Evolutionary conservation across 176 grass and related monocot species (phyloP), one percentile per base, ranked within the genome.

Genomic region (Cenchrus fungigraminus): DNA sequence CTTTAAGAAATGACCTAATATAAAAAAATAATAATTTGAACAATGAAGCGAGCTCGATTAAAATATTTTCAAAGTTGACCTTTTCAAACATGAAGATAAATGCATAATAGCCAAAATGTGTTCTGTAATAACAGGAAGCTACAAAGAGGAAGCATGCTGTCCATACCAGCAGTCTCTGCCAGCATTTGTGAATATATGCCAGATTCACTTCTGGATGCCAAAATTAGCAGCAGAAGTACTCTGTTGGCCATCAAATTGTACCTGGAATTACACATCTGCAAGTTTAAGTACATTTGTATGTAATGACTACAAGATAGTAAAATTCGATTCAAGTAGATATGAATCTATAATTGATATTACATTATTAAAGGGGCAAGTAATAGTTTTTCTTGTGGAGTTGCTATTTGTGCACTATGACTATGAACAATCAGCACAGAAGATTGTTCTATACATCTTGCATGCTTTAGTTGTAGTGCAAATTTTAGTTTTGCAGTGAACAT

Each of bases 241-340:
- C 96, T 91, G 81, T 98, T 98, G 86, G 91, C 91, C 96, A 98
- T 98, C 86, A 98, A 87, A 87, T 98, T 98, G 75, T 98, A 98
- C 86, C 96, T 98, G 87, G 80, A 85, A 96, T 60, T 64, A 86
- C 61, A 68, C 15, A 34, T 10, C 12, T 66, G 31, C 0, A 17
- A 73, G 45, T 34, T 76, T 44, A 49, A 60, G 19, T 62, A 37
- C 57, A 76, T 66, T 60, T 76, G 7, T 57, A 81, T 69, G 53
- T 65, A 64, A 69, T n/a, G 4, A 34, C 65, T 72, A 40, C 17
- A 78, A 78, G 63, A 82, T 43, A 77, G 54, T 55, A 53, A 77
- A 77, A 56, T 46, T 54, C 20, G 54, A 43, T 63, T 44, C 29
- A 60, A 67, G 28, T 44, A 83, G 64, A 69, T 64, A 73, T 46